Percentiles rank a stretch among this genome's conserved stretches.
phyloP scores from a whole-genome alignment of 2,329 filamentous ascomycete species.

The Phyllosticta citrichinensis region DNA sequence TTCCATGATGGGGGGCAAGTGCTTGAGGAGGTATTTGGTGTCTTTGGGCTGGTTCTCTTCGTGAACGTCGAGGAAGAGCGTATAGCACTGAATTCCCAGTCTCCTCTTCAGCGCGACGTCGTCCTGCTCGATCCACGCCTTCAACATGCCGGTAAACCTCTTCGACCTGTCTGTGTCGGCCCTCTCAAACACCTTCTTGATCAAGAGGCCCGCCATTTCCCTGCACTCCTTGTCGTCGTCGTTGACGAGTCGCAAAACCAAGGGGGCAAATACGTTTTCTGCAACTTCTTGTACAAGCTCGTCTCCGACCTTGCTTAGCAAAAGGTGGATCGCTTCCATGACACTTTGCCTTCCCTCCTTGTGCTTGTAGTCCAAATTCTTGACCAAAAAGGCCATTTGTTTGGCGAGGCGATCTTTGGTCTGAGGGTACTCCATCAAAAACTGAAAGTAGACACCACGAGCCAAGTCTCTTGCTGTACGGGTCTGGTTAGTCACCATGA shows the following conservation, averaged over 20 bases:
- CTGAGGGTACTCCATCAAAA: conserved; percentile 89
- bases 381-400: conserved; percentile 78
- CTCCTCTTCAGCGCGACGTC: conserved; percentile 61
- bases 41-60: conserved; percentile 55
- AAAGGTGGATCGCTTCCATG: conserved; percentile 78
- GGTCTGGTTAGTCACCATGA: conserved; percentile 96
- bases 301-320: conserved; percentile 76
- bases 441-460: conserved; percentile 84
- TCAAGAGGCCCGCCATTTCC: conserved; percentile 65
- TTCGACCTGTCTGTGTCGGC: conserved; percentile 63
- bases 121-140: conserved; percentile 65
- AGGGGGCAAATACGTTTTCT: conserved; percentile 70
- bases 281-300: conserved; percentile 76
- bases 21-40: conserved; percentile 46
- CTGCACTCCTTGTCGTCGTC: conserved; percentile 82
- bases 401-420: conserved; percentile 81
- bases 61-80: conserved; percentile 67
- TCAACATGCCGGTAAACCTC: conserved; percentile 61
- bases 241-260: conserved; percentile 78
- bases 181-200: conserved; percentile 71
- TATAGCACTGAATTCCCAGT: conserved; percentile 70
- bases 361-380: conserved; percentile 84
- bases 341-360: conserved; percentile 83
- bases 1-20: conserved; percentile 42
- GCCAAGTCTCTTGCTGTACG: conserved; percentile 79